phyloP scores from a whole-genome alignment of 345 rosid species.

The Pistacia atlantica region DNA sequence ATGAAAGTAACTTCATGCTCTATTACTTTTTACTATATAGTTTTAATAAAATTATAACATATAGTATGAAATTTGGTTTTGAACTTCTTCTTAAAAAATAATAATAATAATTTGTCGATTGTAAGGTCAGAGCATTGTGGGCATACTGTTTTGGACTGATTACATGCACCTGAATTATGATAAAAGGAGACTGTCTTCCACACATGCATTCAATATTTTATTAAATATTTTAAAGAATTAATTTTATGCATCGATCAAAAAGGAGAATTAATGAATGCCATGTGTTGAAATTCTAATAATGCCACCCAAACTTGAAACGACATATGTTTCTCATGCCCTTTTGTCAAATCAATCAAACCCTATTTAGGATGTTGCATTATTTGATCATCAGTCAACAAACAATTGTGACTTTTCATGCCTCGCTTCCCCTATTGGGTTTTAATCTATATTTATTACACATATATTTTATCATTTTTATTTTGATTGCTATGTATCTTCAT shows the following conservation, averaged over 20 bases:
- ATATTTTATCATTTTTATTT: no score
- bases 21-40: no score
- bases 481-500: no score
- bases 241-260: neutral
- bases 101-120: neutral
- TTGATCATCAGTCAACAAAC: no score
- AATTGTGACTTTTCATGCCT: neutral
- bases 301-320: slow-evolving; percentile 23
- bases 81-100: no score
- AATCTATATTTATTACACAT: no score
- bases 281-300: slow-evolving; percentile 14
- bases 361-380: no score
- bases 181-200: slow-evolving; percentile 14
- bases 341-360: neutral
- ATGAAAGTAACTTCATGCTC: no score
- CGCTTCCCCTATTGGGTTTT: neutral
- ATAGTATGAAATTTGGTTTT: neutral
- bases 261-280: slow-evolving; percentile 21
- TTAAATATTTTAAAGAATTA: neutral
- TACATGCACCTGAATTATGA: slow-evolving; percentile 19
- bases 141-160: slow-evolving; percentile 15
- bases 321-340: slow-evolving; percentile 35
- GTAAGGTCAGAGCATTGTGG: neutral
- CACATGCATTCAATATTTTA: slow-evolving; percentile 4
- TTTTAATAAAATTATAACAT: no score